Evolutionary conservation across 2,329 filamentous ascomycete species (phyloP).

Genomic region (Aspergillus aculeatinus): DNA sequence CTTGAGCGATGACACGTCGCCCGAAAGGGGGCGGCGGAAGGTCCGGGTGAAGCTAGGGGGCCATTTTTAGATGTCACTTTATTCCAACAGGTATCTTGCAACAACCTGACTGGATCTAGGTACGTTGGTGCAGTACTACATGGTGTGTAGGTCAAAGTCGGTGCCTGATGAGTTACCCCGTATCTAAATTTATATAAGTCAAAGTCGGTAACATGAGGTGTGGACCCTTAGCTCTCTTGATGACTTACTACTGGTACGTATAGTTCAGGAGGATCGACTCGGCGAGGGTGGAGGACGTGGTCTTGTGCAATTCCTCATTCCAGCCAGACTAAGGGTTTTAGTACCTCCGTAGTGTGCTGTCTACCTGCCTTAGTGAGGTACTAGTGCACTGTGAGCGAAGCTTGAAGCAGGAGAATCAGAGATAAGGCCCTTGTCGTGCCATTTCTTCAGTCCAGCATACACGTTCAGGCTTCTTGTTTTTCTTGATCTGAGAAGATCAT

Average conservation of each 20-base stretch:
- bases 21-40: constrained; percentile 8
- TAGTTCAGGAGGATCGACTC: not conserved
- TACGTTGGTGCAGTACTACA: too few species aligned
- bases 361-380: constrained; percentile 11
- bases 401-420: constrained; percentile 6
- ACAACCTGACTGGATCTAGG: not conserved
- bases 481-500: not conserved
- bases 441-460: not conserved
- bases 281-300: not conserved
- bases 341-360: not conserved
- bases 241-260: not conserved
- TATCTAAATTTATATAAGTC: constrained; percentile 5
- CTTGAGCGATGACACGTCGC: constrained; percentile 22
- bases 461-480: not conserved
- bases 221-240: not conserved
- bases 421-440: constrained; percentile 1
- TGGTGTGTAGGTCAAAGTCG: not conserved
- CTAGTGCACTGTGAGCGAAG: constrained; percentile 11
- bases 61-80: not conserved
- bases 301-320: not conserved
- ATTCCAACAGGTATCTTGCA: not conserved
- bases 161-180: not conserved
- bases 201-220: not conserved
- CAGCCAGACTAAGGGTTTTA: not conserved
- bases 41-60: not conserved